Evolutionary conservation across 2,329 filamentous ascomycete genomes (phyloP).

Genomic region (Penicillium crustosum): DNA sequence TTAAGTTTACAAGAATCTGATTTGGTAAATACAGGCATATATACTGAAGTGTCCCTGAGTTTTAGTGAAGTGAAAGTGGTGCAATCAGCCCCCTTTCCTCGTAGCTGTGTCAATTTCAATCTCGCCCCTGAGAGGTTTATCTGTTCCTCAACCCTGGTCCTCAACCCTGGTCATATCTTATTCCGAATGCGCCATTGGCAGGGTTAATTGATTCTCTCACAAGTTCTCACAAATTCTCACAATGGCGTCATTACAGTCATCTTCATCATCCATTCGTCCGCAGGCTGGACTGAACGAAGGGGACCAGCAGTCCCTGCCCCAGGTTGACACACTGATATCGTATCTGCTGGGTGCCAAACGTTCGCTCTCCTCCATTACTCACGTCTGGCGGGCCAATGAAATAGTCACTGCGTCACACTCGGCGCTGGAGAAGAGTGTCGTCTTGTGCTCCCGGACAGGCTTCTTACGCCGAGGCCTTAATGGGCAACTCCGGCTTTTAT

Average conservation of each 20-base stretch:
- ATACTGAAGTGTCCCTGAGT: not conserved
- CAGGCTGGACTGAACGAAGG: constrained; percentile 10
- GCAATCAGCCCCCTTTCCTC: not conserved
- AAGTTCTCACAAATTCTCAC: not conserved
- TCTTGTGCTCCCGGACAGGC: constrained; percentile 67
- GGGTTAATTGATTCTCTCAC: constrained; percentile 2
- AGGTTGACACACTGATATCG: constrained; percentile 74
- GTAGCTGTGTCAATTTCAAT: constrained; percentile 1
- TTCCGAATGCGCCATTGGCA: not conserved
- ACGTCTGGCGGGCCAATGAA: constrained; percentile 83
- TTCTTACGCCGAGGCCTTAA: constrained; percentile 65
- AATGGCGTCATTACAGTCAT: constrained; percentile 38
- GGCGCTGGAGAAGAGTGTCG: constrained; percentile 74
- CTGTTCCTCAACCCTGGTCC: not conserved
- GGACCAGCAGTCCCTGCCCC: constrained; percentile 28
- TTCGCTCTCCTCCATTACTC: constrained; percentile 77
- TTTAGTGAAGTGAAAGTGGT: not conserved
- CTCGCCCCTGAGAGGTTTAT: not conserved
- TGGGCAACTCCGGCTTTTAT: constrained; percentile 47
- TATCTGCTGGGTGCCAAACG: constrained; percentile 86
- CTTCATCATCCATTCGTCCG: constrained; percentile 23
- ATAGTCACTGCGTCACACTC: constrained; percentile 74
- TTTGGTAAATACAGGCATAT: not conserved
- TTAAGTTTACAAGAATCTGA: not conserved
- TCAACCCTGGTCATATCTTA: not conserved